phyloP scores from a whole-genome alignment of 106 monocot species.

The Dendrobium chrysotoxum region DNA sequence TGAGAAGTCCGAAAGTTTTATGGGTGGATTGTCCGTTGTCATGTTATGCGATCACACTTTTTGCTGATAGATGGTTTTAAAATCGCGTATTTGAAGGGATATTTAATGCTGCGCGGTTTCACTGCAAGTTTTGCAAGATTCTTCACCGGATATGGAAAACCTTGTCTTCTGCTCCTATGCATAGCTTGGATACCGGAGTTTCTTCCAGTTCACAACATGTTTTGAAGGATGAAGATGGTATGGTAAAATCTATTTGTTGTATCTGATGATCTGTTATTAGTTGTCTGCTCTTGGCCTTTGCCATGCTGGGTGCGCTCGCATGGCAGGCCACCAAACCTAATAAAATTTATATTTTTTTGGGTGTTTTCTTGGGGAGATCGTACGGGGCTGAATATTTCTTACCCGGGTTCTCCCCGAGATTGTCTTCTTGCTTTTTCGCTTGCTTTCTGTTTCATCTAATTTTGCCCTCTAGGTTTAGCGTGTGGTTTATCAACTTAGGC shows the following conservation, averaged over 20 bases:
- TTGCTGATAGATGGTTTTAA: not conserved
- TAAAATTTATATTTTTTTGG: slow-evolving; percentile 1
- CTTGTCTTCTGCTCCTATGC: not conserved
- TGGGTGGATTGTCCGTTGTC: not conserved
- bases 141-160: not conserved
- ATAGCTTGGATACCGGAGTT: too few relatives aligned
- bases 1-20: not conserved
- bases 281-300: not conserved
- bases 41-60: not conserved
- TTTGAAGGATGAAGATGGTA: too few relatives aligned
- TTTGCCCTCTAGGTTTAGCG: too few relatives aligned
- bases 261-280: too few relatives aligned
- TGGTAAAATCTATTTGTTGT: too few relatives aligned
- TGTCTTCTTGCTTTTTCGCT: not conserved
- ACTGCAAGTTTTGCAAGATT: too few relatives aligned
- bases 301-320: slow-evolving; percentile 12
- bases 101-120: not conserved
- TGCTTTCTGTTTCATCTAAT: not conserved
- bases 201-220: too few relatives aligned
- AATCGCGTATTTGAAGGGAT: not conserved
- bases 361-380: slow-evolving; percentile 2
- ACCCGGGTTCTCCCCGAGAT: not conserved
- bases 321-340: slow-evolving; percentile 4
- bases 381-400: not conserved
- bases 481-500: too few relatives aligned